Base-by-base conservation (phyloP, 208 protist species). In the Leishmania mexicana region DNA sequence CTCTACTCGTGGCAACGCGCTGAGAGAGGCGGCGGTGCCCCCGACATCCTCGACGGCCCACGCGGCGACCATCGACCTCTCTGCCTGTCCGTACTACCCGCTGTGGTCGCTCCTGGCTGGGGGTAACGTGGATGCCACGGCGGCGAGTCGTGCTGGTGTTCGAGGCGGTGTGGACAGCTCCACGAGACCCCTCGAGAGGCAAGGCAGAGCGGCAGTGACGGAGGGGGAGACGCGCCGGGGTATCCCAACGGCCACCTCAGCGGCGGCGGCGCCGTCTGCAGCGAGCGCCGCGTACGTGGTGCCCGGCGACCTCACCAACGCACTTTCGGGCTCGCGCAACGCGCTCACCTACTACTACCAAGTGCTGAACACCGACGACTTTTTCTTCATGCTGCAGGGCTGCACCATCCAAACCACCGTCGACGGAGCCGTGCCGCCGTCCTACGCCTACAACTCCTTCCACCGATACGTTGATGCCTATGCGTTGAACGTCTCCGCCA, bases 381-480 rank as follows among this genome's bases (percentile, higher is more conserved):
- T 85, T 62, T 93, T 89, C 83, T 79, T 77, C 57, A 89, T 93
- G 74, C 40, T 85, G 28, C 35, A 65, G 40, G 84, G 75, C 3
- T 84, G 85, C 76, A 76, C 76, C 62, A 89, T 93, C 65, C 60
- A 40, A 7, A 38, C 89, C n/a, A 60, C 40, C 28, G 60, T 89
- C 21, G 35, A 58, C 71, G 17, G 75, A 4, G 31, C 0, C 17
- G 21, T 76, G 5, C 35, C 54, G 7, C 78, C 77, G 13, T 45
- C 78, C 1, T 83, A 79, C 49, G 15, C 73, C 5, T 53, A 57
- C 83, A 75, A 38, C 83, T 65, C 19, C 71, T 84, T 84, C 54
- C 78, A 76, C 35, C 21, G 58, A 15, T 81, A 85, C 78, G 78
- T 72, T n/a, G 54, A 31, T 11, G 7, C 19, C 24, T 79, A 76